A percentile compares a stretch with the other conserved stretches of the same genome.
These are phyloP conservation scores for Thraustochytrium striatum DNA, from an alignment of 352 stramenopile species.

Conservation along the genomic window DNA sequence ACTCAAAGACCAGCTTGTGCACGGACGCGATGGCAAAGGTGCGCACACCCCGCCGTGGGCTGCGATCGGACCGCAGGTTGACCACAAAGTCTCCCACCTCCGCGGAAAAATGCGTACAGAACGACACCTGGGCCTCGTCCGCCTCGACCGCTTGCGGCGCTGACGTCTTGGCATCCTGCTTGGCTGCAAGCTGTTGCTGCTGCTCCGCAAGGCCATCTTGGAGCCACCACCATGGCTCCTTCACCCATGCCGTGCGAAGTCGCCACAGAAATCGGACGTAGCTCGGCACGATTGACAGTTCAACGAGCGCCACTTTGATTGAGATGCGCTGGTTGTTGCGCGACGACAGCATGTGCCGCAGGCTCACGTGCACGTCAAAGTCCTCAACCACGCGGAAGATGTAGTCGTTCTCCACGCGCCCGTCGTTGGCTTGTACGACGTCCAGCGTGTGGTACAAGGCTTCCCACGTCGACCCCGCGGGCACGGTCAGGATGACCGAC, in stretches of 20 bases:
- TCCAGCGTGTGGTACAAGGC: neutral
- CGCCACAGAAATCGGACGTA: neutral
- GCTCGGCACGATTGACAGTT: neutral
- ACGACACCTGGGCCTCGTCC: neutral
- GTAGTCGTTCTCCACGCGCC: neutral
- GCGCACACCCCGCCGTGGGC: neutral
- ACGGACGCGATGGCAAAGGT: neutral
- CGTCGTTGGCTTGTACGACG: neutral
- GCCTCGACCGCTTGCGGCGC: neutral
- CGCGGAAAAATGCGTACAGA: neutral
- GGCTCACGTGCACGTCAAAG: conserved; percentile 1
- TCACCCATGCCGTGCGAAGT: conserved; percentile 8
- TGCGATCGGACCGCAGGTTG: neutral
- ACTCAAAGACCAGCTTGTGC: conserved; percentile 5
- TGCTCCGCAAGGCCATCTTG: neutral
- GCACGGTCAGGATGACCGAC: neutral
- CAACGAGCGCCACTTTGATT: neutral
- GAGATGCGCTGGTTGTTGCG: neutral
- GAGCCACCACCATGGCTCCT: conserved; percentile 39
- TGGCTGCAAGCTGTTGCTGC: neutral
- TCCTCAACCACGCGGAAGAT: conserved; percentile 11
- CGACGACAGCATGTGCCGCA: neutral
- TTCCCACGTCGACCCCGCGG: neutral
- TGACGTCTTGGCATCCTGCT: neutral
- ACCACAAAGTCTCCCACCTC: neutral